Evolutionary conservation across 2,329 filamentous ascomycete genomes (phyloP), one percentile per base, ranked within the genome.

Genomic region (Fusarium protoensiforme): DNA sequence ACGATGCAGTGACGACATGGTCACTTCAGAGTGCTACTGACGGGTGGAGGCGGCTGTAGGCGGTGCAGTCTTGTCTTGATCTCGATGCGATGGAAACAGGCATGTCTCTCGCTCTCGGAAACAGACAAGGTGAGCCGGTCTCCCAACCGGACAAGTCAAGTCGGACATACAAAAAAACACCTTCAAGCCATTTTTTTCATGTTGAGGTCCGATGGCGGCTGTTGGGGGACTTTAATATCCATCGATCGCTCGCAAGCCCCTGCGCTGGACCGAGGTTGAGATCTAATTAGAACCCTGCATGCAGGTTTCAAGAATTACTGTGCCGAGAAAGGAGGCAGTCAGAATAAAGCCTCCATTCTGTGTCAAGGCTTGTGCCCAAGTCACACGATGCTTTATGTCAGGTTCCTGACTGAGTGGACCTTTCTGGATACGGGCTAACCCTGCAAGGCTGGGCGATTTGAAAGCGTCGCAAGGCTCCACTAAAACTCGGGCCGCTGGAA

Each of bases 41-140:
- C 73, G 76, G 76, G 65, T 78, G 71, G 67, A 41, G 33, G 29
- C 76, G 75, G 75, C 63, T 77, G 61, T 51, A 64, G 54, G 56
- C 74, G 76, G 76, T 22, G 27, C 38, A 43, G 10, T n/a, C 46
- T 29, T 27, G 22, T 46, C 24, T 51, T 29, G 46, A 29, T 29
- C 24, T 51, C 5, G 24, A 24, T 24, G 3, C 27, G 48, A 31
- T 31, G 48, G 54, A 27, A n/a, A 16, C 18, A 39, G 35, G 24
- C 20, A 56, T 36, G 31, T 36, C 20, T 56, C 18, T 58, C 35
- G 36, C 24, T 10, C 54, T 58, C 18, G 18, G 35, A 58, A 29
- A n/a, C 22, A 27, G 16, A 57, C 10, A 9, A n/a, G 33, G 33
- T 38, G 54, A 57, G n/a, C 35, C 35, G 54, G 54, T 35, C 54